These are phyloP conservation scores for Pseudogymnoascus sp. DNA, from an alignment of 2,329 filamentous ascomycete genomes.

Conservation along the genomic window DNA sequence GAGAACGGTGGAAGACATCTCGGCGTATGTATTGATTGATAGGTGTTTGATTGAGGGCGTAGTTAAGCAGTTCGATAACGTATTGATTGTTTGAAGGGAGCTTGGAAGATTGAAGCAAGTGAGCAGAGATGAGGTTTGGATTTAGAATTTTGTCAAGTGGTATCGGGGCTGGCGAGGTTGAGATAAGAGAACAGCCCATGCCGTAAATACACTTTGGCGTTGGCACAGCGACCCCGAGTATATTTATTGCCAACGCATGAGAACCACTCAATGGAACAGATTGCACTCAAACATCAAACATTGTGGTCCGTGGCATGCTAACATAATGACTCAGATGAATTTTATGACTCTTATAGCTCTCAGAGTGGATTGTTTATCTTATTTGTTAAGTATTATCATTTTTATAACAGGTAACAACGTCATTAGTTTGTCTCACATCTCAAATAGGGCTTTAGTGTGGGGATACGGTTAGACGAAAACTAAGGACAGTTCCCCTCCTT, in stretches of 20 bases:
- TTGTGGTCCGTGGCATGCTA: neutral
- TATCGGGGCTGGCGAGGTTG: neutral
- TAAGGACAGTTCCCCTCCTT: neutral
- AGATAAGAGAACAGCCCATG: conserved; percentile 2
- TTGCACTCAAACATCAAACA: neutral
- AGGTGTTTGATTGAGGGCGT: neutral
- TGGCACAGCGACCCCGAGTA: neutral
- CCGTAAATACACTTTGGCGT: conserved; percentile 4
- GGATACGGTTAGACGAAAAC: neutral
- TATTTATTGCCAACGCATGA: conserved; percentile 3
- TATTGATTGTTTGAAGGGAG: neutral
- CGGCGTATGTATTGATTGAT: conserved; percentile 11
- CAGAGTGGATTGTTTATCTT: neutral
- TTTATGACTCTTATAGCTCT: conserved; percentile 3
- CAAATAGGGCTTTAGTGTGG: neutral
- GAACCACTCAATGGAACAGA: conserved; percentile 3
- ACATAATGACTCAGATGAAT: neutral
- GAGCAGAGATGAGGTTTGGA: conserved; percentile 3
- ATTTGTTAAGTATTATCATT: neutral
- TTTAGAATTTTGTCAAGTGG: conserved; percentile 3
- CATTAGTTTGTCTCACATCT: neutral
- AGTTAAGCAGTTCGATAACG: neutral
- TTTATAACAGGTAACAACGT: neutral
- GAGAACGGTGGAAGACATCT: conserved; percentile 56
- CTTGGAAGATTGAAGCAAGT: neutral